These are phyloP conservation scores for Penicillium chermesinum DNA, from an alignment of 495 filamentous ascomycete species.

Conservation along the genomic window DNA sequence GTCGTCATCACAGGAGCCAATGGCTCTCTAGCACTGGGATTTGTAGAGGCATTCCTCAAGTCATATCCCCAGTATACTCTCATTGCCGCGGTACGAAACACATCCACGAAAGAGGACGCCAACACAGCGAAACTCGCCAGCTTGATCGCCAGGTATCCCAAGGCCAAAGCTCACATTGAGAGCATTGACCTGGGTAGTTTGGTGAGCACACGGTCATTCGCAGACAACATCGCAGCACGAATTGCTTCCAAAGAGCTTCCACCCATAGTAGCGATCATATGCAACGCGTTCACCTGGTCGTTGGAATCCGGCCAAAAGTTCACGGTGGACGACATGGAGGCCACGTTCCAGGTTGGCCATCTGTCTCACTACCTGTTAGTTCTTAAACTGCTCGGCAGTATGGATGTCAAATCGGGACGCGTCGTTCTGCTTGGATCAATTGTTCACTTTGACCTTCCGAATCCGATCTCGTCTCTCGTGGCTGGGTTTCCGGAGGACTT, in stretches of 20 bases:
- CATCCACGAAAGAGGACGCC: slow-evolving; percentile 27
- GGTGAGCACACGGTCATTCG: slow-evolving; percentile 31
- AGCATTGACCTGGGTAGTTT: slow-evolving; percentile 38
- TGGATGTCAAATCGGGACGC: slow-evolving; percentile 28
- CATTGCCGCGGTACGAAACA: slow-evolving; percentile 40
- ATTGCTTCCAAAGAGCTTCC: slow-evolving; percentile 30
- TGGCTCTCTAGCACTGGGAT: slow-evolving; percentile 41
- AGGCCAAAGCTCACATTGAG: slow-evolving; percentile 31
- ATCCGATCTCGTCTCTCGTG: slow-evolving; percentile 28
- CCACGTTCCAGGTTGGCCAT: slow-evolving; percentile 41
- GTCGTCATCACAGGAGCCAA: slow-evolving; percentile 48
- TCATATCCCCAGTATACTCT: slow-evolving; percentile 31
- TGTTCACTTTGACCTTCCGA: slow-evolving; percentile 34
- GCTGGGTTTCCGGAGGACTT: slow-evolving; percentile 18
- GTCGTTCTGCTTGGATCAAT: slow-evolving; percentile 40
- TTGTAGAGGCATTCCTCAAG: slow-evolving; percentile 34
- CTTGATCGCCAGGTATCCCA: slow-evolving; percentile 25
- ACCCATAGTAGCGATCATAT: slow-evolving; percentile 35
- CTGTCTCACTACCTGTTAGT: slow-evolving; percentile 40
- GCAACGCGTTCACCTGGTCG: slow-evolving; percentile 45
- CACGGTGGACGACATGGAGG: slow-evolving; percentile 39
- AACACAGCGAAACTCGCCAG: slow-evolving; percentile 39
- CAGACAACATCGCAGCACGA: slow-evolving; percentile 21
- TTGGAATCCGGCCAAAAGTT: slow-evolving; percentile 28
- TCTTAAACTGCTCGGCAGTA: slow-evolving; percentile 38